Evolutionary conservation across 345 rosid genomes (phyloP), one percentile per base, ranked within the genome.

Genomic region (Chamaenerion angustifolium): DNA sequence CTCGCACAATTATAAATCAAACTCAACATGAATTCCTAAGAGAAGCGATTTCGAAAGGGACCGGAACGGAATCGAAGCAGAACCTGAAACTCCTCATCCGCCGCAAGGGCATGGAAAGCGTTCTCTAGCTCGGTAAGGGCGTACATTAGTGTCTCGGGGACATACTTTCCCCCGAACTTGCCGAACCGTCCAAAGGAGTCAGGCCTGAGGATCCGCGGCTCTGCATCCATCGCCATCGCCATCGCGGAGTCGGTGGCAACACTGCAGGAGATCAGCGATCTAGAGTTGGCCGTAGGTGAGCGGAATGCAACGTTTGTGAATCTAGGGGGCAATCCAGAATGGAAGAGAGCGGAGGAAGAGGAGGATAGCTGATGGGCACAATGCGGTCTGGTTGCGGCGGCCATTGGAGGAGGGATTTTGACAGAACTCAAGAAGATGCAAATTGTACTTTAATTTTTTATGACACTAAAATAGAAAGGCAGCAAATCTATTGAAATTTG

Each of bases 151-250:
- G 98, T 90, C 56, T 90, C 98, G 0, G 95, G 98, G 16, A 90
- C 98, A 48, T 73, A 90, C 60, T 86, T 86, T 17, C 98, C 98
- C 10, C 98, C 96, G 58, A 80, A 86, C 67, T 72, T 74, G 8
- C 96, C 98, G 50, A 81, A 90, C 41, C 98, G 82, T 0, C 98
- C 98, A 42, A 83, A 78, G 0, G 89, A 58, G 62, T 90, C 98
- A 12, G 98, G 98, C 27, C 96, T 61, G 54, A 57, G 66, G 81
- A 81, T 73, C 8, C 13, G 76, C 75, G 41, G 76, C 58, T 17
- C 56, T 62, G 27, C 40, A 61, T 60, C 74, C 88, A 76, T 68
- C 42, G 49, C 74, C 88, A 76, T 68, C 42, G 49, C 53, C 23
- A 75, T 58, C 16, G 58, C 51, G 9, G 82, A 49, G 44, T 66